These are phyloP conservation scores for Furcasterigmium sp. DNA, from an alignment of 2,329 filamentous ascomycete species.

Conservation along the genomic window DNA sequence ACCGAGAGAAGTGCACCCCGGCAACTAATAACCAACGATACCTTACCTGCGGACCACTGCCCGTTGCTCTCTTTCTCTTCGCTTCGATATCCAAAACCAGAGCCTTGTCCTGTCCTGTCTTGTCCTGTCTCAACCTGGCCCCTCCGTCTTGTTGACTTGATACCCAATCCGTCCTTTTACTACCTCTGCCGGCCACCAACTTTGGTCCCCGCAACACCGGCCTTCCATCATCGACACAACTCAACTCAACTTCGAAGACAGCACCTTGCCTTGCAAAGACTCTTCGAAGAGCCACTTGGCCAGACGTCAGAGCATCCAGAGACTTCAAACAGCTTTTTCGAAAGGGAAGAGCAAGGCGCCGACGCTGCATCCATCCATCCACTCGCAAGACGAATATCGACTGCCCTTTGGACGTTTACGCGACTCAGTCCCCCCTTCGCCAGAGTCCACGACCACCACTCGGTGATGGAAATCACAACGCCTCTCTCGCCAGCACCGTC, in stretches of 20 bases:
- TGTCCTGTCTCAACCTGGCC: too few relatives aligned
- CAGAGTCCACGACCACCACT: background rate
- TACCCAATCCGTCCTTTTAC: background rate
- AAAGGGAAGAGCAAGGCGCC: too few relatives aligned
- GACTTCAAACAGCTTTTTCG: too few relatives aligned
- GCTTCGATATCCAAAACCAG: background rate
- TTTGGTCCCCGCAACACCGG: background rate
- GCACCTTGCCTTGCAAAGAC: too few relatives aligned
- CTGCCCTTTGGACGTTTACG: background rate
- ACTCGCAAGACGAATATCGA: background rate
- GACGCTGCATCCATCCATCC: too few relatives aligned
- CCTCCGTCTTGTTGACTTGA: background rate
- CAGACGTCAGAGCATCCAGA: too few relatives aligned
- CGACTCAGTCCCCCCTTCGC: background rate
- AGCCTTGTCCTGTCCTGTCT: background rate
- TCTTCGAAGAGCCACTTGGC: too few relatives aligned
- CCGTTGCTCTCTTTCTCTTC: background rate
- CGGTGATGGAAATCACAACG: conserved; percentile 29
- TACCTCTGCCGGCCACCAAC: background rate
- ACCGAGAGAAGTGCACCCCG: background rate
- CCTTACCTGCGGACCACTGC: conserved; percentile 1
- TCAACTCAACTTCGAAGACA: background rate
- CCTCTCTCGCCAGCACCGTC: conserved; percentile 42
- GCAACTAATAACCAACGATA: conserved; percentile 1
- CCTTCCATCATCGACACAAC: background rate